Conservation (phyloP, 768 basidiomycete species). For the Harrya chromipes region DNA sequence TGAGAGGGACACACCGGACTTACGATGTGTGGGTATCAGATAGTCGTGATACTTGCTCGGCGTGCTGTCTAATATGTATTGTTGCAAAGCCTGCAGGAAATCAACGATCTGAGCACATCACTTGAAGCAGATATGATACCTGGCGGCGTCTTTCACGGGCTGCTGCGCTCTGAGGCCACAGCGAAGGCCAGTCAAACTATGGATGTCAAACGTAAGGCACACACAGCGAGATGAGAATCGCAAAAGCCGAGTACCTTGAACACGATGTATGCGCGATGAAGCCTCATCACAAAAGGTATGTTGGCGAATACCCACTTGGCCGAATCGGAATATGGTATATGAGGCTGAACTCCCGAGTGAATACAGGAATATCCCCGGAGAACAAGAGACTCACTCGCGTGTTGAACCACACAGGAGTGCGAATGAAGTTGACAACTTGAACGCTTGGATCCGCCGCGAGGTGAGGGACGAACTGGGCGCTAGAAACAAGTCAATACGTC, state of each 20-base stretch:
- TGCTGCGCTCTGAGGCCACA: conserved; percentile 10
- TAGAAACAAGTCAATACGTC: conserved; percentile 23
- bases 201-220: neutral
- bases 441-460: conserved; percentile 51
- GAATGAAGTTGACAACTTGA: conserved; percentile 52
- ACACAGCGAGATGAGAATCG: too few relatives aligned
- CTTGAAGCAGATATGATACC: neutral
- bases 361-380: neutral
- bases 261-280: conserved; percentile 52
- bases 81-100: conserved; percentile 34
- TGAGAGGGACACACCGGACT: conserved; percentile 9
- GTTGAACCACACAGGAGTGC: conserved; percentile 62
- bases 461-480: conserved; percentile 59
- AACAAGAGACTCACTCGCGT: conserved; percentile 40
- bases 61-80: conserved; percentile 46
- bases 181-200: conserved; percentile 20
- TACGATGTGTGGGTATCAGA: conserved; percentile 53
- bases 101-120: neutral
- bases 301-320: conserved; percentile 53
- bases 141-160: conserved; percentile 11
- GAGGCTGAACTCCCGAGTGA: conserved; percentile 32
- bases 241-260: conserved; percentile 32
- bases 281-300: conserved; percentile 49
- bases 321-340: conserved; percentile 38
- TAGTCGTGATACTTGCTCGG: conserved; percentile 46